Evolutionary conservation across 2,329 filamentous ascomycete genomes (phyloP), one percentile per base, ranked within the genome.

Genomic region (Talaromyces atroroseus): DNA sequence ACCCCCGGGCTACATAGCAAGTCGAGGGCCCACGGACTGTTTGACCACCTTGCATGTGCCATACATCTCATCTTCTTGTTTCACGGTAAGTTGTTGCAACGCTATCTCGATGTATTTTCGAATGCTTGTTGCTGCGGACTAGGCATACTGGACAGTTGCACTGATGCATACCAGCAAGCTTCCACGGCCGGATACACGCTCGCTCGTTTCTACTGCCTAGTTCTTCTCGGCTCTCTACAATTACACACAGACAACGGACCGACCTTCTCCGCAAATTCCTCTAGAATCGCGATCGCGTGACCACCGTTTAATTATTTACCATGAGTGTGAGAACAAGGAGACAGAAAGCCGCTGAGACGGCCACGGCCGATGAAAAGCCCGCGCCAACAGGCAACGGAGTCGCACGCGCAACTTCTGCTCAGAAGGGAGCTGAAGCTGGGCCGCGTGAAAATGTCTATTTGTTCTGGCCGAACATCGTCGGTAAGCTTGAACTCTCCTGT

Each of bases 391-490:
- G 60, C 52, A 73, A 72, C 61, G 70, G 69, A 54, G 58, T 63
- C 11, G 60, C 62, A 32, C 57, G 63, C 40, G 70, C 68, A 49
- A 65, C 69, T 14, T 64, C 71, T 40, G 67, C 66, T 53, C 69
- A 66, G 52, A 66, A 67, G 60, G 66, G 64, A 34, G 60, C 58
- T 44, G 57, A 63, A 50, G 62, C 66, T 24, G 75, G 72, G 49
- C 68, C 74, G 10, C 69, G 74, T 44, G 88, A 92, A 73, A 92
- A 92, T 71, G 87, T 92, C 62, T 92, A 92, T 63, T 72, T 92
- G 32, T 92, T 92, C 74, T 86, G 82, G 73, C 89, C 89, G 29
- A 92, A 92, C 67, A 78, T 92, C 40, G 92, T 92, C 65, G 89
- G 88, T 90, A 77, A 62, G 81, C 66, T 21, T 16, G 12, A 14